Evolutionary conservation across 495 filamentous ascomycete genomes (phyloP).

Genomic region (Aspergillus affinis): DNA sequence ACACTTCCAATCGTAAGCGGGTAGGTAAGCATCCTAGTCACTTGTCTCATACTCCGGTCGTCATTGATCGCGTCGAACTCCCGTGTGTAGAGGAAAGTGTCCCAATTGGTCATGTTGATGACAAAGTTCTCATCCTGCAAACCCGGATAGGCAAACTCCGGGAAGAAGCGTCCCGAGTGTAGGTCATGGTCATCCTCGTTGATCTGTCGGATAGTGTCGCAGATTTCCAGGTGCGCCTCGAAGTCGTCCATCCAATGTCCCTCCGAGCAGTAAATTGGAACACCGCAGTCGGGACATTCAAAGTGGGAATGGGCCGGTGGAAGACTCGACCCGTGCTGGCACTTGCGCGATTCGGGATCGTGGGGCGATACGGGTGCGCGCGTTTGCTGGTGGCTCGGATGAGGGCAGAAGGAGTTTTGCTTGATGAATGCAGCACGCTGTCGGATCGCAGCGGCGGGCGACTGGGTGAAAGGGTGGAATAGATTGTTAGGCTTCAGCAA

Average conservation of each 20-base stretch:
- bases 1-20: conserved; percentile 88
- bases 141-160: conserved; percentile 88
- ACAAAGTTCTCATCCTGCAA: conserved; percentile 86
- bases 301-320: conserved; percentile 80
- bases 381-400: conserved; percentile 75
- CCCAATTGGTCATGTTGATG: conserved; percentile 98
- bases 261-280: conserved; percentile 89
- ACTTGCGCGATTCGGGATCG: conserved; percentile 60
- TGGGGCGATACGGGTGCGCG: conserved; percentile 57
- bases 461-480: conserved; percentile 87
- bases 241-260: conserved; percentile 95
- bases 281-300: conserved; percentile 95
- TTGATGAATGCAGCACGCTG: conserved; percentile 83
- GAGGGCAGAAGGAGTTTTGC: conserved; percentile 87
- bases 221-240: conserved; percentile 85
- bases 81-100: conserved; percentile 88
- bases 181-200: conserved; percentile 99
- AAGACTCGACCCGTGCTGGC: conserved; percentile 36
- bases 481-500: conserved; percentile 78
- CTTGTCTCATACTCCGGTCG: conserved; percentile 83
- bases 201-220: conserved; percentile 84
- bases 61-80: conserved; percentile 86
- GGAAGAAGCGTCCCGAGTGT: conserved; percentile 83
- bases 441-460: conserved; percentile 81
- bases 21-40: conserved; percentile 89